A percentile compares a stretch with the other conserved stretches of the same genome.
Evolutionary conservation across 2,329 filamentous ascomycete genomes (phyloP).

Genomic region (Incumbomyces lentus): DNA sequence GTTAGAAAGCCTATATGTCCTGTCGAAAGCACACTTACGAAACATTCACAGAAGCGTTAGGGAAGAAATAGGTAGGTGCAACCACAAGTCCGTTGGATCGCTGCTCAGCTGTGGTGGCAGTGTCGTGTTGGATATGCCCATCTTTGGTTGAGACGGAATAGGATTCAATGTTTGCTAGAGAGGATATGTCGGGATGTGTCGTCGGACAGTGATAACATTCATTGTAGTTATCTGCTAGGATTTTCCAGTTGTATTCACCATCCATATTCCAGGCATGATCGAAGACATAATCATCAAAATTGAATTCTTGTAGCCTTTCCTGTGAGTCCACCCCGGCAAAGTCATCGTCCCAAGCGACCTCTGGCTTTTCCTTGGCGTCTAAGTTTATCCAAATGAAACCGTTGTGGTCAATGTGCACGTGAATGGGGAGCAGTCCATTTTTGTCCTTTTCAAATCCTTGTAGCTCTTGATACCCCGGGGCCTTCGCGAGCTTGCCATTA

Average conservation of each 20-base stretch:
- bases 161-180: constrained; percentile 44
- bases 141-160: constrained; percentile 43
- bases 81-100: constrained; percentile 10
- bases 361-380: constrained; percentile 10
- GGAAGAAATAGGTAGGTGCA: constrained; percentile 18
- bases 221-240: constrained; percentile 20
- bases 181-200: constrained; percentile 46
- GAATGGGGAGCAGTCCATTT: constrained; percentile 41
- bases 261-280: constrained; percentile 26
- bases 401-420: constrained; percentile 14
- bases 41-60: constrained; percentile 17
- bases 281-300: constrained; percentile 45
- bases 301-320: constrained; percentile 37
- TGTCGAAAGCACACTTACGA: constrained; percentile 11
- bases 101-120: constrained; percentile 24
- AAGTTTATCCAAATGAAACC: constrained; percentile 21
- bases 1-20: constrained; percentile 4
- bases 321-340: constrained; percentile 33
- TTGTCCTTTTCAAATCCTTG: constrained; percentile 47
- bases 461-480: constrained; percentile 48
- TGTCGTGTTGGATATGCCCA: constrained; percentile 47
- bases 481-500: constrained; percentile 49
- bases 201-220: constrained; percentile 49
- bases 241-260: constrained; percentile 21
- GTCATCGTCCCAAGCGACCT: constrained; percentile 16